Evolutionary conservation across 1,139 yeast genomes (phyloP).

Genomic region (Groenewaldozyma auringiensis): DNA sequence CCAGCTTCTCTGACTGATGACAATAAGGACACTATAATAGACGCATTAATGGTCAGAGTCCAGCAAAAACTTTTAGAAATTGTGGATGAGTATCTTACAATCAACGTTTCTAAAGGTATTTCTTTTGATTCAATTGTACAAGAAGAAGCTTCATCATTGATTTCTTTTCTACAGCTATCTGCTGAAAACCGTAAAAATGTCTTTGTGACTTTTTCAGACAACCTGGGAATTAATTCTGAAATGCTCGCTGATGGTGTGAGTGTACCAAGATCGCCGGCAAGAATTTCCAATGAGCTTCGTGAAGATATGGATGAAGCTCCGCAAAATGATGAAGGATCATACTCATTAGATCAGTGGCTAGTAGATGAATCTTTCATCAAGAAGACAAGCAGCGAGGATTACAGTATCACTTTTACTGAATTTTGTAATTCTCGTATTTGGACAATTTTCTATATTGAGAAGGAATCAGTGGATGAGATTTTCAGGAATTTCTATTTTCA

Average conservation of each 20-base stretch:
- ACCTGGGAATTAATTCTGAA: slow-evolving; percentile 25
- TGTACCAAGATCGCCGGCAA: slow-evolving; percentile 23
- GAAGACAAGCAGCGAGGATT: background rate
- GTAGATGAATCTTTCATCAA: slow-evolving; percentile 16
- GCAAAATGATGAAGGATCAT: slow-evolving; percentile 15
- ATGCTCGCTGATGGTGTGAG: slow-evolving; percentile 26
- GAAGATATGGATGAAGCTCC: slow-evolving; percentile 4
- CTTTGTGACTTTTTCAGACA: slow-evolving; percentile 23
- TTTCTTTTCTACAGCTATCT: slow-evolving; percentile 22
- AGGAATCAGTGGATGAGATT: slow-evolving; percentile 21
- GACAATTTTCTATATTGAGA: slow-evolving; percentile 24
- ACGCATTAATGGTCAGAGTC: background rate
- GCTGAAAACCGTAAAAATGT: slow-evolving; percentile 15
- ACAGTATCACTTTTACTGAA: slow-evolving; percentile 8
- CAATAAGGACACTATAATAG: background rate
- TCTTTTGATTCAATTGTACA: background rate
- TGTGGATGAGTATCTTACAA: background rate
- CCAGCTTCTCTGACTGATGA: slow-evolving; percentile 1
- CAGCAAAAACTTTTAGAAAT: slow-evolving; percentile 1
- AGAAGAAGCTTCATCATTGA: slow-evolving; percentile 13
- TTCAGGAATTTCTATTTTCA: slow-evolving; percentile 6
- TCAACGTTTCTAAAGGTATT: background rate
- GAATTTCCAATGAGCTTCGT: slow-evolving; percentile 5
- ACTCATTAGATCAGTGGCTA: slow-evolving; percentile 18
- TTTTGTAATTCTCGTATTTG: slow-evolving; percentile 23